Percentiles rank a stretch among this genome's conserved stretches.
Conservation (phyloP, 352 stramenopile genomes). For the Phytopythium sindhum region DNA sequence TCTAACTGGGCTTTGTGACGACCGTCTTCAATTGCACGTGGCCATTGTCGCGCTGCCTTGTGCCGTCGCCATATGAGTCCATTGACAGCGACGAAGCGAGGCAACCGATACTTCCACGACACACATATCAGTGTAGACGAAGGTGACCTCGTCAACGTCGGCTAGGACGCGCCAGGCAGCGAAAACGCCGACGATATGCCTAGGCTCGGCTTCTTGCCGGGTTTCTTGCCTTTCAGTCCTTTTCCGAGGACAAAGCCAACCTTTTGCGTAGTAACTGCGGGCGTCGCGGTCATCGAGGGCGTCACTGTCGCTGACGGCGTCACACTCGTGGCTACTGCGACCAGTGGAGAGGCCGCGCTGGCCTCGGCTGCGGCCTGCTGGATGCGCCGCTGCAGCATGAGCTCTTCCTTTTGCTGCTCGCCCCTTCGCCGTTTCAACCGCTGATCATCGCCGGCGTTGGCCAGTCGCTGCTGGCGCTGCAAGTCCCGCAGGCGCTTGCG, state of each 20-base stretch:
- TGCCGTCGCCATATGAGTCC: no score
- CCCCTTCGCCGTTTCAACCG: constrained; percentile 27
- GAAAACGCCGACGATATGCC: background rate
- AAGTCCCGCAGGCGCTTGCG: constrained; percentile 44
- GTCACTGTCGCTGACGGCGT: background rate
- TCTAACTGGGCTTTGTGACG: no score
- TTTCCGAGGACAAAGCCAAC: constrained; percentile 31
- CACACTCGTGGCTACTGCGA: background rate
- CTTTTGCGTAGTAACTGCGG: constrained; percentile 7
- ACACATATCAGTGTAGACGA: no score
- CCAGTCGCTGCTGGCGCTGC: constrained; percentile 23
- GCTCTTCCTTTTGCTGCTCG: constrained; percentile 30
- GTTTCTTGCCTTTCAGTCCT: constrained; percentile 31
- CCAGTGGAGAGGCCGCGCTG: background rate
- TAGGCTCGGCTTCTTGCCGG: constrained; percentile 10
- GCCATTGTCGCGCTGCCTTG: no score
- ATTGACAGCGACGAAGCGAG: no score
- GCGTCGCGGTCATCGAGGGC: background rate
- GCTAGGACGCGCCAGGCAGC: background rate
- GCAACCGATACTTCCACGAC: no score
- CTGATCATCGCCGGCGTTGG: constrained; percentile 11
- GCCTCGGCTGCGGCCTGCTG: constrained; percentile 12
- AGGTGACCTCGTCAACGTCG: background rate
- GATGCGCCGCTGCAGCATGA: constrained; percentile 37
- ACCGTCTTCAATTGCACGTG: no score